Percentiles rank a stretch among this genome's conserved stretches.
These are phyloP conservation scores for Plasmodium malariae DNA, from an alignment of 169 alveolate species.

Conservation along the genomic window DNA sequence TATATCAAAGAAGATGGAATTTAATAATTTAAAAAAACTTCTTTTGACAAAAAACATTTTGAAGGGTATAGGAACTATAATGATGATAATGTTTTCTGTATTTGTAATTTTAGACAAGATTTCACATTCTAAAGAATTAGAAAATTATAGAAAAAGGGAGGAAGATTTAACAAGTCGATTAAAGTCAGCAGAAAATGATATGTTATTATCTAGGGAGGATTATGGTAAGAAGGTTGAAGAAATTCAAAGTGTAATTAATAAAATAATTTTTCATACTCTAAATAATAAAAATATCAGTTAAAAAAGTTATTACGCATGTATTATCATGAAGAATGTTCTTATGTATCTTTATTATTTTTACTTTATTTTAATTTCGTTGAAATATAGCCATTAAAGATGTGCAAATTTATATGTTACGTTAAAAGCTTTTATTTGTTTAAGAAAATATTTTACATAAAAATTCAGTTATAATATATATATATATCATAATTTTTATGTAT, in stretches of 20 bases:
- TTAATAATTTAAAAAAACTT: not conserved
- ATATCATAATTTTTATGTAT: too few species aligned
- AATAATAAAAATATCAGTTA: not conserved
- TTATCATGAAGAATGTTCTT: constrained; percentile 22
- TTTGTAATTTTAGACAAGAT: not conserved
- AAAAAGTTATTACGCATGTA: not conserved
- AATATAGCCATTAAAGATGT: too few species aligned
- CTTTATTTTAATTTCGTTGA: too few species aligned
- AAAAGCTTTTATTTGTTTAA: too few species aligned
- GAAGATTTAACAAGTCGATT: constrained; percentile 1
- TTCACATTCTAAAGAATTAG: constrained; percentile 1
- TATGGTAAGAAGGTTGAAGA: constrained; percentile 10
- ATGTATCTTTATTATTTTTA: not conserved
- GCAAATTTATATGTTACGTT: too few species aligned
- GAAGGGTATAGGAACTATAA: not conserved
- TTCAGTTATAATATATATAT: too few species aligned
- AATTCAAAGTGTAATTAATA: constrained; percentile 16
- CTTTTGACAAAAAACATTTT: not conserved
- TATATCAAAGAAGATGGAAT: not conserved
- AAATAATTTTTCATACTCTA: constrained; percentile 3
- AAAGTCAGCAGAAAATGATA: constrained; percentile 1
- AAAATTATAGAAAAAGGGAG: constrained; percentile 1
- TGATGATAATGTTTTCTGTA: not conserved
- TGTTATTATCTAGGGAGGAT: not conserved
- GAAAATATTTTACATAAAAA: too few species aligned